Conservation (phyloP, 2,329 filamentous ascomycete species). For the Massarina eburnea region DNA sequence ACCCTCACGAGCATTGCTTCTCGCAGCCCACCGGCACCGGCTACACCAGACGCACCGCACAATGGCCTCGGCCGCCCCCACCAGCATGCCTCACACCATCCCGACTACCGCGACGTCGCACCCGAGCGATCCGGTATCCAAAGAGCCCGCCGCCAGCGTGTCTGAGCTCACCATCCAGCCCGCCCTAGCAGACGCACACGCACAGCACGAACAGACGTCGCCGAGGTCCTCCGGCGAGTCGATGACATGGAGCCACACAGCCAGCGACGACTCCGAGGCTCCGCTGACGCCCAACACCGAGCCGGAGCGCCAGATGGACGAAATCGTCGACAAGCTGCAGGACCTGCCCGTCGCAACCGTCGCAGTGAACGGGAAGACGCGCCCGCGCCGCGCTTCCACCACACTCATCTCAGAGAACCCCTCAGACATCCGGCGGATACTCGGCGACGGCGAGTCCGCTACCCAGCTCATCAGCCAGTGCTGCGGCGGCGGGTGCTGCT, state of each 20-base stretch:
- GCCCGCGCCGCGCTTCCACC: conserved; percentile 66
- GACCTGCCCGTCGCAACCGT: conserved; percentile 39
- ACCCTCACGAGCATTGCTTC: conserved; percentile 14
- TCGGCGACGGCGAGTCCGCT: conserved; percentile 57
- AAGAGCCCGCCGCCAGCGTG: conserved; percentile 40
- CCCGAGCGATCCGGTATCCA: conserved; percentile 50
- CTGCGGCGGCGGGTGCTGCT: conserved; percentile 67
- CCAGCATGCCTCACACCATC: conserved; percentile 33
- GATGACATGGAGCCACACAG: conserved; percentile 29
- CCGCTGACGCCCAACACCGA: conserved; percentile 50
- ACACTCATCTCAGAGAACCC: conserved; percentile 63
- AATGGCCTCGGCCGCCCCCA: conserved; percentile 24
- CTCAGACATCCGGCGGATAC: conserved; percentile 59
- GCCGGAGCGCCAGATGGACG: conserved; percentile 44
- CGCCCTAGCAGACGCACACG: conserved; percentile 8
- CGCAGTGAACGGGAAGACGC: conserved; percentile 39
- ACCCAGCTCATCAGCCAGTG: conserved; percentile 64
- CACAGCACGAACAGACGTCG: conserved; percentile 37
- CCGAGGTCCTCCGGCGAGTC: conserved; percentile 46
- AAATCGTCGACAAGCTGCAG: conserved; percentile 46
- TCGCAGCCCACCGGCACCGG: conserved; percentile 12
- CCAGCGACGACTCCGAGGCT: conserved; percentile 45
- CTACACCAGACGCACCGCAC: conserved; percentile 15
- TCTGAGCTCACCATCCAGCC: conserved; percentile 33
- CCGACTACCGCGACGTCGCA: conserved; percentile 49